These are phyloP conservation scores for Postia placenta DNA, from an alignment of 768 basidiomycete genomes.

Conservation along the genomic window DNA sequence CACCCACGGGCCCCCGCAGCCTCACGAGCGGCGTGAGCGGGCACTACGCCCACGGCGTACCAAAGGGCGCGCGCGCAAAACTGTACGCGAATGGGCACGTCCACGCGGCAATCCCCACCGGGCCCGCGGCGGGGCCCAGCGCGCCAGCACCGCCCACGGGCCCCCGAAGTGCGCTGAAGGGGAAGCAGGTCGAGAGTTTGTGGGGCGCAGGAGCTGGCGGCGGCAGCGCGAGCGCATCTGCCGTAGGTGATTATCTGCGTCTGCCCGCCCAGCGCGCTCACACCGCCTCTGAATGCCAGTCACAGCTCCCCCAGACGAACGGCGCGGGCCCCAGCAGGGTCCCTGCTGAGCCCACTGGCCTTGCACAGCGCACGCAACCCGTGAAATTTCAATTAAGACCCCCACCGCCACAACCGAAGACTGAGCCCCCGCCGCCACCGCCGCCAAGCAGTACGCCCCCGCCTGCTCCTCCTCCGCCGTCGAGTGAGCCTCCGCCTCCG, in stretches of 20 bases:
- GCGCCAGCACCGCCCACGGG: slow-evolving; percentile 23
- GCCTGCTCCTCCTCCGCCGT: slow-evolving; percentile 21
- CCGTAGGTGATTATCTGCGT: not conserved
- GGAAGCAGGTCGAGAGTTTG: slow-evolving; percentile 35
- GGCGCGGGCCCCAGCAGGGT: slow-evolving; percentile 17
- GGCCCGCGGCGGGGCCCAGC: slow-evolving; percentile 19
- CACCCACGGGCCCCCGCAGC: slow-evolving; percentile 64
- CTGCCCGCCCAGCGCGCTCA: not conserved
- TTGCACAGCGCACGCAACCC: slow-evolving; percentile 15
- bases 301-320: slow-evolving; percentile 8
- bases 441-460: slow-evolving; percentile 23
- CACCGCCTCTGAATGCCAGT: not conserved
- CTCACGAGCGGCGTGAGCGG: slow-evolving; percentile 30
- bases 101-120: slow-evolving; percentile 21
- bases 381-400: slow-evolving; percentile 23
- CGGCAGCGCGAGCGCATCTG: not conserved
- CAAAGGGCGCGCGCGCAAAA: slow-evolving; percentile 31
- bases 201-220: too few relatives aligned
- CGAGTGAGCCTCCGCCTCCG: slow-evolving; percentile 18
- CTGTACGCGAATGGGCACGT: slow-evolving; percentile 39
- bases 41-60: slow-evolving; percentile 11
- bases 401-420: slow-evolving; percentile 29
- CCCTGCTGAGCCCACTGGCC: slow-evolving; percentile 16
- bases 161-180: slow-evolving; percentile 31
- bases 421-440: slow-evolving; percentile 30